A percentile compares a stretch with the other conserved stretches of the same genome.
Conservation (phyloP, 768 basidiomycete species). For the Steccherinum ochraceum region DNA sequence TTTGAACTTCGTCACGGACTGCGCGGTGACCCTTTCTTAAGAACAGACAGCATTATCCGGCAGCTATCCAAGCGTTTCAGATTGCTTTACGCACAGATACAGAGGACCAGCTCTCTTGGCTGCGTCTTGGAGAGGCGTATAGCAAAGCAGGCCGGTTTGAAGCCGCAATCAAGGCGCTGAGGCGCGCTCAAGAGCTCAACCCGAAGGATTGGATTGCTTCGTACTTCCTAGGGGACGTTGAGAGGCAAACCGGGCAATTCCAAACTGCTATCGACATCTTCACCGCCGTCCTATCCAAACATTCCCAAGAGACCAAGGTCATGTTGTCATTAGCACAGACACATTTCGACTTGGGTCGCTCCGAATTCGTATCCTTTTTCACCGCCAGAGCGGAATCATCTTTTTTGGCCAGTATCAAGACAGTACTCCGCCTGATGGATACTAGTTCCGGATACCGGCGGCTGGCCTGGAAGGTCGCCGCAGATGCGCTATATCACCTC, state of each 20-base stretch:
- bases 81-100: constrained; percentile 76
- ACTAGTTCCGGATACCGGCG: constrained; percentile 57
- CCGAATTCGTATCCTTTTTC: constrained; percentile 66
- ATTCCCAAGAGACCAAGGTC: constrained; percentile 67
- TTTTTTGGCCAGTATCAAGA: constrained; percentile 52
- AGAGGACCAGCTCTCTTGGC: constrained; percentile 79
- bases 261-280: constrained; percentile 69
- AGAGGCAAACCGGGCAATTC: constrained; percentile 68
- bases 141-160: constrained; percentile 80
- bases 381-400: constrained; percentile 67
- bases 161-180: constrained; percentile 84
- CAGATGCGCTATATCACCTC: constrained; percentile 69
- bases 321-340: constrained; percentile 66
- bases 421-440: constrained; percentile 42
- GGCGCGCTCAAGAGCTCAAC: constrained; percentile 64
- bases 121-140: constrained; percentile 89
- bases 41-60: constrained; percentile 61
- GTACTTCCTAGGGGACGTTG: constrained; percentile 82
- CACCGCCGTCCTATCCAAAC: constrained; percentile 43
- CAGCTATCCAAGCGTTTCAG: constrained; percentile 81
- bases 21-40: constrained; percentile 21
- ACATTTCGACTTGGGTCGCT: constrained; percentile 62
- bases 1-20: neutral
- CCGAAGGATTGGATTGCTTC: constrained; percentile 78
- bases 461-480: constrained; percentile 78